A percentile compares a stretch with the other conserved stretches of the same genome.
Conservation (phyloP, 2,329 filamentous ascomycete genomes). For the Claviceps sp. region DNA sequence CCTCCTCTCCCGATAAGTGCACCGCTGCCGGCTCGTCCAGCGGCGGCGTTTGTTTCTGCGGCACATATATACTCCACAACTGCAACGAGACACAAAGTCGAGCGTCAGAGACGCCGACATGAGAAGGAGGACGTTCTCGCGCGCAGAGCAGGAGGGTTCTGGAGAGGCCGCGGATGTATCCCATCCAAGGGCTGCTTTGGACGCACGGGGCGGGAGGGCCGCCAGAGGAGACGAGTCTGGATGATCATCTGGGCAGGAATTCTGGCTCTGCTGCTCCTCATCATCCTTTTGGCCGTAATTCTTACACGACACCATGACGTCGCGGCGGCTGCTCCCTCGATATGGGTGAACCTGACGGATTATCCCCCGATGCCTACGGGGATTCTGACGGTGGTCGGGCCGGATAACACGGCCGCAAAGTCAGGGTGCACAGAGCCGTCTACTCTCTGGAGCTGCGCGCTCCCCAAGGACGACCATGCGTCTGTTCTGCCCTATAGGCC, state of each 20-base stretch:
- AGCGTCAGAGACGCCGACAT: conserved; percentile 38
- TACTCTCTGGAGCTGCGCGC: conserved; percentile 73
- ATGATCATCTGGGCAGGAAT: conserved; percentile 36
- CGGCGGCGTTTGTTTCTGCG: conserved; percentile 32
- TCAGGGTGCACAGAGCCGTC: conserved; percentile 58
- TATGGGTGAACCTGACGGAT: conserved; percentile 74
- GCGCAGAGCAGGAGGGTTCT: conserved; percentile 44
- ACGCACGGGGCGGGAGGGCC: conserved; percentile 46
- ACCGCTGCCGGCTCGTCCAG: conserved; percentile 28
- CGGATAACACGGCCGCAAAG: conserved; percentile 50
- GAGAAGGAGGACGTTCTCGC: conserved; percentile 54
- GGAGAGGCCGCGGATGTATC: conserved; percentile 53
- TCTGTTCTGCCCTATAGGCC: conserved; percentile 48
- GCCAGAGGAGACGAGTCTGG: conserved; percentile 49
- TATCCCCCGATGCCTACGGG: conserved; percentile 82
- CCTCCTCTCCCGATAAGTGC: conserved; percentile 7
- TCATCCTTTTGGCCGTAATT: conserved; percentile 43
- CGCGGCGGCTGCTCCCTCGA: conserved; percentile 21
- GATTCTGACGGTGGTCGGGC: conserved; percentile 62
- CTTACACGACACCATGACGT: conserved; percentile 24
- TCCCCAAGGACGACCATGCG: conserved; percentile 65
- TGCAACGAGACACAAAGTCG: conserved; percentile 31
- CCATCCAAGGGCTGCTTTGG: conserved; percentile 53
- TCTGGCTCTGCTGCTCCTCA: conserved; percentile 41
- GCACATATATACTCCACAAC: conserved; percentile 28